phyloP scores from a whole-genome alignment of 2,329 filamentous ascomycete species.

The Echinosphaeria canescens region DNA sequence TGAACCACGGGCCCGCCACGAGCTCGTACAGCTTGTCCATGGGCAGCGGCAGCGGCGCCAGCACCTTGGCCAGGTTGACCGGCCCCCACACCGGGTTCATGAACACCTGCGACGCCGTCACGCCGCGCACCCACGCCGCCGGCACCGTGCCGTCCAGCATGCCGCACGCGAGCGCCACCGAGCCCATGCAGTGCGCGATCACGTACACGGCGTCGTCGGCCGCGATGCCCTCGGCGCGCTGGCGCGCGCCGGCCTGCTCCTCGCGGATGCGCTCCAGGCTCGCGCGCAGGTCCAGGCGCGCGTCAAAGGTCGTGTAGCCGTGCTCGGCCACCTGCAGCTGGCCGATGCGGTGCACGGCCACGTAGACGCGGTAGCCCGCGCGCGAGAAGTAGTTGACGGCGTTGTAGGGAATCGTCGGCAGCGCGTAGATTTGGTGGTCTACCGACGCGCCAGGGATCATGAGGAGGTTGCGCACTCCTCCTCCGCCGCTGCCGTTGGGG shows the following conservation, averaged over 20 bases:
- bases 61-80: constrained; percentile 33
- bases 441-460: constrained; percentile 41
- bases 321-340: constrained; percentile 24
- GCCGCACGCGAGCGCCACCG: constrained; percentile 33
- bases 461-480: constrained; percentile 25
- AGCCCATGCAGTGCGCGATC: constrained; percentile 41
- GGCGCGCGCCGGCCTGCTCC: constrained; percentile 7
- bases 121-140: constrained; percentile 29
- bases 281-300: constrained; percentile 34
- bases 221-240: neutral
- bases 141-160: constrained; percentile 39
- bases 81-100: constrained; percentile 36
- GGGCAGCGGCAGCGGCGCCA: constrained; percentile 20
- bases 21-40: constrained; percentile 24
- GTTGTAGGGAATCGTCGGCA: constrained; percentile 41
- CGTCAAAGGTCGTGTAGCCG: constrained; percentile 35
- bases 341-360: constrained; percentile 35
- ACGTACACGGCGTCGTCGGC: constrained; percentile 22
- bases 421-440: constrained; percentile 38
- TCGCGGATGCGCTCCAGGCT: constrained; percentile 28
- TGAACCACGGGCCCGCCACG: constrained; percentile 30
- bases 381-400: constrained; percentile 39
- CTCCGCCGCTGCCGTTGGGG: constrained; percentile 4
- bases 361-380: constrained; percentile 36
- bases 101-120: constrained; percentile 39